Percentiles rank a stretch among this genome's conserved stretches.
Conservation (phyloP, 805 yeast species). For the Metschnikowia chrysomelidarum region DNA sequence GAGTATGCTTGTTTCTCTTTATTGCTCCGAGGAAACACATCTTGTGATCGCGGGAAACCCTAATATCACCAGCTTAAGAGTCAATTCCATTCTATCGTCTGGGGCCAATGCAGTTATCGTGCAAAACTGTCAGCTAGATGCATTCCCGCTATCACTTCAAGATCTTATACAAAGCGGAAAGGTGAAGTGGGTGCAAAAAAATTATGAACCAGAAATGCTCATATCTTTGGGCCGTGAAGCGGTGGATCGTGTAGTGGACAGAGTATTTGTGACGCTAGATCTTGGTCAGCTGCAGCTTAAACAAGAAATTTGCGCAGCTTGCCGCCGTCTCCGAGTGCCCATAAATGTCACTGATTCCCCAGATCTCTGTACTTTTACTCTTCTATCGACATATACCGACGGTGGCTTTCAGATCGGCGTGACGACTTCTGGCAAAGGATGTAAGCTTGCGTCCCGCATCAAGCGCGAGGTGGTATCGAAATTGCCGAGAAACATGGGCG, state of each 20-base stretch:
- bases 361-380: slow-evolving; percentile 68
- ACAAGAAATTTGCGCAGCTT: slow-evolving; percentile 44
- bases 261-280: slow-evolving; percentile 63
- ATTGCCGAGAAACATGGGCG: slow-evolving; percentile 69
- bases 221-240: slow-evolving; percentile 56
- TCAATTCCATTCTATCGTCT: slow-evolving; percentile 45
- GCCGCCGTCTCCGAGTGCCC: slow-evolving; percentile 70
- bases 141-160: slow-evolving; percentile 25
- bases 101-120: slow-evolving; percentile 57
- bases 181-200: slow-evolving; percentile 19
- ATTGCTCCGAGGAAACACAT: slow-evolving; percentile 52
- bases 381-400: slow-evolving; percentile 66
- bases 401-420: slow-evolving; percentile 81
- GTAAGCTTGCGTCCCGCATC: slow-evolving; percentile 77
- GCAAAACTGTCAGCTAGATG: slow-evolving; percentile 29
- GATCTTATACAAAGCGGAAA: slow-evolving; percentile 24
- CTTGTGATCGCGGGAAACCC: slow-evolving; percentile 52
- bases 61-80: slow-evolving; percentile 46
- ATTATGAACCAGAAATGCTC: slow-evolving; percentile 45
- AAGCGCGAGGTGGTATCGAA: slow-evolving; percentile 66
- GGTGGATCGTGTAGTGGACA: slow-evolving; percentile 67
- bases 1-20: slow-evolving; percentile 19
- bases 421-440: slow-evolving; percentile 86
- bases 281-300: slow-evolving; percentile 29
- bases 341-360: slow-evolving; percentile 76